These are phyloP conservation scores for Salix suchowensis DNA, from an alignment of 345 rosid species.

Conservation along the genomic window DNA sequence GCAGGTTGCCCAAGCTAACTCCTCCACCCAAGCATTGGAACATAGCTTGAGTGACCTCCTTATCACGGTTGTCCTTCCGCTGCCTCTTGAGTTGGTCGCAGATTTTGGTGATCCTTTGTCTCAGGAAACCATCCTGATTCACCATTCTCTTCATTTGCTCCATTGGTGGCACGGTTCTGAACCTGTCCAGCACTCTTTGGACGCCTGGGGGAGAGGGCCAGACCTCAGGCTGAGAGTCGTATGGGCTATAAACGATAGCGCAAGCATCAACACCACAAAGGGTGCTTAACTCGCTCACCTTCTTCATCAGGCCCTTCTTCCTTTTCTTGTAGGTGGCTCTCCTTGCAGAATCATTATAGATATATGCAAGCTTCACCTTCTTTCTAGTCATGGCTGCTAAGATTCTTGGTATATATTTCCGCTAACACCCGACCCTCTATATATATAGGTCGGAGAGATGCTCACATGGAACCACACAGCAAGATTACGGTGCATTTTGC, in stretches of 20 bases:
- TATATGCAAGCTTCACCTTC: conserved; percentile 50
- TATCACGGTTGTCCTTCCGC: conserved; percentile 37
- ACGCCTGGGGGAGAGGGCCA: conserved; percentile 47
- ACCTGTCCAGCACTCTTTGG: conserved; percentile 24
- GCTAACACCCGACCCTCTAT: not conserved
- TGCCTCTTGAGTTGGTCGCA: conserved; percentile 34
- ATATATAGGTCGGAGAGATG: conserved; percentile 1
- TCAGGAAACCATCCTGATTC: conserved; percentile 40
- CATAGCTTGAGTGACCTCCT: conserved; percentile 32
- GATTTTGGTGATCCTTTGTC: conserved; percentile 31
- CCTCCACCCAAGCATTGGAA: conserved; percentile 21
- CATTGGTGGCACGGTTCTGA: conserved; percentile 38
- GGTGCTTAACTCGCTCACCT: conserved; percentile 54
- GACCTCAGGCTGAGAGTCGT: conserved; percentile 34
- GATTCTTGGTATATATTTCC: not conserved
- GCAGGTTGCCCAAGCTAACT: not conserved
- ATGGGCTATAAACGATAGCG: conserved; percentile 34
- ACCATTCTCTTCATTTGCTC: conserved; percentile 46
- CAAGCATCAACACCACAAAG: conserved; percentile 57
- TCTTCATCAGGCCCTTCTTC: conserved; percentile 57
- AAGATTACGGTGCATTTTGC: not conserved
- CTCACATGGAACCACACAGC: not conserved
- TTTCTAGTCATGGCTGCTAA: conserved; percentile 42
- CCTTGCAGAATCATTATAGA: conserved; percentile 44
- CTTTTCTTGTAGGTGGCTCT: conserved; percentile 63